Evolutionary conservation across 2,329 filamentous ascomycete genomes (phyloP).

Genomic region (Ophiostoma populinum): DNA sequence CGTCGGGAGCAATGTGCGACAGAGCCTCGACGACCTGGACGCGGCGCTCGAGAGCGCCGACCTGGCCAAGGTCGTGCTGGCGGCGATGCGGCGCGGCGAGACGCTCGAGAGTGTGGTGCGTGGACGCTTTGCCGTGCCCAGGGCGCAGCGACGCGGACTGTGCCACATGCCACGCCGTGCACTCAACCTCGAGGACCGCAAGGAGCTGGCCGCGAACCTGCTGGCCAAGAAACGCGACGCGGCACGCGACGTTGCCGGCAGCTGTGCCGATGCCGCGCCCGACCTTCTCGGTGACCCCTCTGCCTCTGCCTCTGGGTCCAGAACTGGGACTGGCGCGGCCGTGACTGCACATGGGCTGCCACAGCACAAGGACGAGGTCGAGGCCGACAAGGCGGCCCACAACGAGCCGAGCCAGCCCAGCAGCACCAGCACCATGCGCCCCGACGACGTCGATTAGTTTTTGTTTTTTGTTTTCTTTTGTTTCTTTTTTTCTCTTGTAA

Average conservation of each 20-base stretch:
- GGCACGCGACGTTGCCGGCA: too few relatives aligned
- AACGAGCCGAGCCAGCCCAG: neutral
- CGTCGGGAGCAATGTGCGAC: slow-evolving; percentile 17
- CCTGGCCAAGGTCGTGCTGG: slow-evolving; percentile 26
- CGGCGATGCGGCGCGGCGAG: slow-evolving; percentile 28
- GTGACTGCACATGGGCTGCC: too few relatives aligned
- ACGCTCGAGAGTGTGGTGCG: slow-evolving; percentile 18
- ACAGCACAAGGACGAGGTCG: neutral
- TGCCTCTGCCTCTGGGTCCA: too few relatives aligned
- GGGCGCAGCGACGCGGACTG: neutral
- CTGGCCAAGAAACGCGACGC: neutral
- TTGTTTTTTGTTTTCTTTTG: neutral
- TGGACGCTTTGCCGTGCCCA: slow-evolving; percentile 8
- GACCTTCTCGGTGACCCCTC: too few relatives aligned
- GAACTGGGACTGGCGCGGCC: too few relatives aligned
- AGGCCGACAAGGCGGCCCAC: neutral
- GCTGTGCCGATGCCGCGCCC: too few relatives aligned
- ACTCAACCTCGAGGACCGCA: neutral
- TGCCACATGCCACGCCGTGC: neutral
- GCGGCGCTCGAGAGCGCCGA: slow-evolving; percentile 32
- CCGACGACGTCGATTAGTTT: neutral
- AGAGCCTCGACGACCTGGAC: slow-evolving; percentile 20
- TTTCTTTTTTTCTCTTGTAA: neutral
- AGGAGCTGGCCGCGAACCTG: slow-evolving; percentile 1
- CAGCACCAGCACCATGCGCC: neutral